These are phyloP conservation scores for Suhomyces terraborum DNA, from an alignment of 1,139 yeast genomes.

Conservation along the genomic window DNA sequence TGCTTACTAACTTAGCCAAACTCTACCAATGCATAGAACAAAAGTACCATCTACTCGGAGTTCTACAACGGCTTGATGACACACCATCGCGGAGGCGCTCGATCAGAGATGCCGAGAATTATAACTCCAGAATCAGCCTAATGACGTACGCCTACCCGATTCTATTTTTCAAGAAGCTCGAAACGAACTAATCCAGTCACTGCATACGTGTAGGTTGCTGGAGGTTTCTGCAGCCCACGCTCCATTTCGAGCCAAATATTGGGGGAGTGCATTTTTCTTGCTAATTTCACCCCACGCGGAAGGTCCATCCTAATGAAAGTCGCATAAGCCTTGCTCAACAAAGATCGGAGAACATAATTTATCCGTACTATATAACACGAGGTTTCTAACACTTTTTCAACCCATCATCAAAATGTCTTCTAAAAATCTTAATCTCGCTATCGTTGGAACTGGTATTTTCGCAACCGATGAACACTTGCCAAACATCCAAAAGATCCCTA, in stretches of 20 bases:
- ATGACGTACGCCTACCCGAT: constrained; percentile 8
- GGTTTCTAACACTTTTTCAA: neutral
- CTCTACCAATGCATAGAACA: constrained; percentile 13
- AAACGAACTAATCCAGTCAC: constrained; percentile 4
- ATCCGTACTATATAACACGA: neutral
- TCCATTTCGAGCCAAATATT: no score
- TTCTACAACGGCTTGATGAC: constrained; percentile 14
- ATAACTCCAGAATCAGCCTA: neutral
- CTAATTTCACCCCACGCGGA: neutral
- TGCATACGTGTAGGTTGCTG: neutral
- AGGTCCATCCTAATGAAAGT: neutral
- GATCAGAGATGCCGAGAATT: neutral
- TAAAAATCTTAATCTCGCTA: constrained; percentile 56
- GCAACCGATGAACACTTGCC: constrained; percentile 86
- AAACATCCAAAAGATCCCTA: constrained; percentile 49
- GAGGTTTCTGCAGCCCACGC: neutral
- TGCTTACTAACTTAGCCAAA: constrained; percentile 14
- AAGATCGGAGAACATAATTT: neutral
- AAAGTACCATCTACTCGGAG: constrained; percentile 15
- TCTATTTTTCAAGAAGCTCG: constrained; percentile 6
- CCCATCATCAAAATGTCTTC: constrained; percentile 13
- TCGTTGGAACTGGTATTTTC: constrained; percentile 90
- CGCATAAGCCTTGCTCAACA: neutral
- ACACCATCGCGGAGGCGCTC: constrained; percentile 7
- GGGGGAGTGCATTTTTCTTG: neutral